A percentile compares a stretch with the other conserved stretches of the same genome.
Conservation (phyloP, 441 rosid species). For the Syzygium syzygioides region DNA sequence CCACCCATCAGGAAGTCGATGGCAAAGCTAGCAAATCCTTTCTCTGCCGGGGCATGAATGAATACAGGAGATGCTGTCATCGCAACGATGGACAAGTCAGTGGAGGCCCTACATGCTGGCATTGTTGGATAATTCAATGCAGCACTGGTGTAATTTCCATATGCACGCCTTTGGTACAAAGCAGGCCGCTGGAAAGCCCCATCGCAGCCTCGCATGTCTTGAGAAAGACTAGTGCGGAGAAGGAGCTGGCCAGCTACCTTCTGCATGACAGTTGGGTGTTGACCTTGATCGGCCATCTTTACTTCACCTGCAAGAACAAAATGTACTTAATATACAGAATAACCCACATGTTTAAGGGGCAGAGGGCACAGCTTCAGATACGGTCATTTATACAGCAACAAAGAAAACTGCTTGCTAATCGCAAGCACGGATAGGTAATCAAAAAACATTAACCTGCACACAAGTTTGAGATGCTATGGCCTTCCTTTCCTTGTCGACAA, state of each 20-base stretch:
- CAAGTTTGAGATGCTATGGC: background rate
- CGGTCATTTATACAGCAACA: background rate
- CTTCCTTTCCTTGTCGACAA: background rate
- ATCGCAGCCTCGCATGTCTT: constrained; percentile 30
- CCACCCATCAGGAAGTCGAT: constrained; percentile 59
- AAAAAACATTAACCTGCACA: background rate
- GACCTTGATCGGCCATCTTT: constrained; percentile 63
- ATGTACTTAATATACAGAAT: background rate
- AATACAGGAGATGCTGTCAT: constrained; percentile 34
- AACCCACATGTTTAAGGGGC: background rate
- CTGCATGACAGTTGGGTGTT: constrained; percentile 53
- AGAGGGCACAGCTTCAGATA: background rate
- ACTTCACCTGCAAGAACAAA: constrained; percentile 21
- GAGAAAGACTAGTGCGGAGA: constrained; percentile 29
- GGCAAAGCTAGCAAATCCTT: constrained; percentile 40
- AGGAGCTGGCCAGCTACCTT: constrained; percentile 54
- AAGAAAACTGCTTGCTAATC: background rate
- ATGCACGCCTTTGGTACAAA: constrained; percentile 28
- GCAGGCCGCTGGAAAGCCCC: constrained; percentile 36
- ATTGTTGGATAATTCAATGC: constrained; percentile 29
- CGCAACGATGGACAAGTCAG: constrained; percentile 20
- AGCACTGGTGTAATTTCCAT: constrained; percentile 46
- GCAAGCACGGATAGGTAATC: background rate
- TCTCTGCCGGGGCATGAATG: constrained; percentile 49
- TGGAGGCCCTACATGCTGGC: constrained; percentile 11